Evolutionary conservation across 768 basidiomycete genomes (phyloP).

Genomic region (Rhizopogon vesiculosus): DNA sequence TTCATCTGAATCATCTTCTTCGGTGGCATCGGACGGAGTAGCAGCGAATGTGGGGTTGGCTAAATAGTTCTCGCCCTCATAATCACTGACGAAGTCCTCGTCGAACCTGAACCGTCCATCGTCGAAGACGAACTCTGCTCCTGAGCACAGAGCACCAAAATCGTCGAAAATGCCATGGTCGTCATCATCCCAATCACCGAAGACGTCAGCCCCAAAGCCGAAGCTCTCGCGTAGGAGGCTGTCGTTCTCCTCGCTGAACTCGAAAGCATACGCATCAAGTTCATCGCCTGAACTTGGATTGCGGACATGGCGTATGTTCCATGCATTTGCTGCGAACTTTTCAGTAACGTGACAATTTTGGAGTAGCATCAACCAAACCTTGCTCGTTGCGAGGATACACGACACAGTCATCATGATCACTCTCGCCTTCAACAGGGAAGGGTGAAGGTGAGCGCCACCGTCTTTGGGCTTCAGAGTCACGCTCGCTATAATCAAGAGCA

Average conservation of each 20-base stretch:
- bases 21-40: conserved; percentile 20
- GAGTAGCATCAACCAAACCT: conserved; percentile 8
- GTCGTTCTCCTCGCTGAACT: conserved; percentile 18
- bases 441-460: conserved; percentile 24
- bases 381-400: conserved; percentile 23
- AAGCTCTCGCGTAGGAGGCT: conserved; percentile 22
- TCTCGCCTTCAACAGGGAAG: conserved; percentile 5
- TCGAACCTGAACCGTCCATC: conserved; percentile 6
- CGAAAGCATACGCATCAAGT: conserved; percentile 17
- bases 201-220: conserved; percentile 2
- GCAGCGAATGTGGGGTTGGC: conserved; percentile 15
- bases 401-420: conserved; percentile 18
- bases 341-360: not conserved
- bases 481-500: conserved; percentile 30
- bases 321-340: conserved; percentile 21
- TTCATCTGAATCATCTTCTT: conserved; percentile 25
- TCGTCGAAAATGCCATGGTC: conserved; percentile 14
- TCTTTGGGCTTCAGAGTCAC: conserved; percentile 14
- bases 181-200: conserved; percentile 20
- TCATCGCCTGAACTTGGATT: conserved; percentile 8
- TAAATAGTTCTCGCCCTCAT: conserved; percentile 2
- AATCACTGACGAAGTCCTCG: conserved; percentile 7
- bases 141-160: conserved; percentile 7
- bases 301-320: conserved; percentile 19
- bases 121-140: not conserved